These are phyloP conservation scores for Iris pallida DNA, from an alignment of 116 monocot genomes.

Conservation along the genomic window DNA sequence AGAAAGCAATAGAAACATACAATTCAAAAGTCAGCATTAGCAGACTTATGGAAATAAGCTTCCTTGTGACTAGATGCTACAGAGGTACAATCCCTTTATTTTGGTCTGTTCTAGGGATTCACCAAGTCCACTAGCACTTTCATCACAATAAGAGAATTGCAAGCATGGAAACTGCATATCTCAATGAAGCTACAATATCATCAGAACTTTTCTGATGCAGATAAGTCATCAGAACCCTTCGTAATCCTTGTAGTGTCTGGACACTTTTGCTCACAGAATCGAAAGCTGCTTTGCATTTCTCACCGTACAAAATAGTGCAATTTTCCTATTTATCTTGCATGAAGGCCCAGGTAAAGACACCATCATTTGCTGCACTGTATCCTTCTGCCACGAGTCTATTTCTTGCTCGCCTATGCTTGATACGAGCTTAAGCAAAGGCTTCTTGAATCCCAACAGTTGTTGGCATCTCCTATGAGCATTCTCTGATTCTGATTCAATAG, in stretches of 20 bases:
- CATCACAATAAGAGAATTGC: no score
- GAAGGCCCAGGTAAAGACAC: constrained; percentile 93
- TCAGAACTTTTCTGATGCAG: constrained; percentile 76
- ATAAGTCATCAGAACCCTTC: constrained; percentile 77
- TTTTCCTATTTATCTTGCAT: constrained; percentile 94
- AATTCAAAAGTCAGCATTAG: no score
- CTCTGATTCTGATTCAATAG: constrained; percentile 95
- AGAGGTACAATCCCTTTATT: no score
- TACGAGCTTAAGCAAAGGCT: constrained; percentile 90
- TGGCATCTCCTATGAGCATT: constrained; percentile 98
- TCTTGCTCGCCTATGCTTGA: constrained; percentile 97
- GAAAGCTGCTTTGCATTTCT: constrained; percentile 98
- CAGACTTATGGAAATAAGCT: no score
- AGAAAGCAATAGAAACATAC: no score
- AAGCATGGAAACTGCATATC: constrained; percentile 47
- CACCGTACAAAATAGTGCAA: constrained; percentile 92
- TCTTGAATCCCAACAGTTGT: constrained; percentile 96
- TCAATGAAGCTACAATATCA: constrained; percentile 27
- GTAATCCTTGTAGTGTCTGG: constrained; percentile 92
- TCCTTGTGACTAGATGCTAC: no score
- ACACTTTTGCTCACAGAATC: constrained; percentile 99
- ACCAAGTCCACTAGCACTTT: no score
- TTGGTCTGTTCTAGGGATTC: no score
- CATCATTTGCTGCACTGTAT: constrained; percentile 98
- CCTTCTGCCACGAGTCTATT: constrained; percentile 94